Evolutionary conservation across 2,329 filamentous ascomycete species (phyloP), one percentile per base, ranked within the genome.

Genomic region (Thermoascus crustaceus): DNA sequence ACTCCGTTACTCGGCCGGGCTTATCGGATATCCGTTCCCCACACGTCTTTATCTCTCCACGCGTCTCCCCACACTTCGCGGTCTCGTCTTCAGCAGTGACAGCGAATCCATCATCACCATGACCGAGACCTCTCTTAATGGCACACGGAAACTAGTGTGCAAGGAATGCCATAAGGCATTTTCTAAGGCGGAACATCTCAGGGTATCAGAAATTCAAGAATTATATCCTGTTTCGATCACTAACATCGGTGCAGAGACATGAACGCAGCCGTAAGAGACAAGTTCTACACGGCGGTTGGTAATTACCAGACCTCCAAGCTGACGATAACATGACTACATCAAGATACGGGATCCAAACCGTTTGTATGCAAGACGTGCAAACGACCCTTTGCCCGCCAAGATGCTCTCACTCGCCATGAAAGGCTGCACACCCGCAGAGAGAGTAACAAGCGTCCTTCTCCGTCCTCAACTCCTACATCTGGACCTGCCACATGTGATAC

Each of bases 361-460:
- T 51, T 44, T 18, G 30, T 30, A 27, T 51, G 47, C 16, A 35
- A 38, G 5, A 30, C 41, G 19, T 50, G 48, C 19, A 43, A 41
- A 10, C 32, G 42, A 26, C 37, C 31, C 10, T 50, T 48, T 31
- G 46, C 45, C 18, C 46, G 48, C 30, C 45, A 48, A 16, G 48
- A 51, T 36, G 47, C 46, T 1, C 38, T 48, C 14, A 39, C 37
- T 13, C 39, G 47, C 16, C 47, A 48, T 27, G 32, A 39, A 20
- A 44, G 32, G 37, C 34, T 49, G 13, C 47, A 51, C 37, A 24
- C 21, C 11, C 21, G 21, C 32, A 8, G 18, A 41, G 39, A 7
- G 41, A 49, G 11, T 47, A 10, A 16, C 11, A 26, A 26, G 14
- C 16, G 18, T 20, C 11, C 32, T 19, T 2, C 14, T 4, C 16